These are phyloP conservation scores for Actinomortierella wolfii DNA, from an alignment of 371 early-diverging fungal species.

Conservation along the genomic window DNA sequence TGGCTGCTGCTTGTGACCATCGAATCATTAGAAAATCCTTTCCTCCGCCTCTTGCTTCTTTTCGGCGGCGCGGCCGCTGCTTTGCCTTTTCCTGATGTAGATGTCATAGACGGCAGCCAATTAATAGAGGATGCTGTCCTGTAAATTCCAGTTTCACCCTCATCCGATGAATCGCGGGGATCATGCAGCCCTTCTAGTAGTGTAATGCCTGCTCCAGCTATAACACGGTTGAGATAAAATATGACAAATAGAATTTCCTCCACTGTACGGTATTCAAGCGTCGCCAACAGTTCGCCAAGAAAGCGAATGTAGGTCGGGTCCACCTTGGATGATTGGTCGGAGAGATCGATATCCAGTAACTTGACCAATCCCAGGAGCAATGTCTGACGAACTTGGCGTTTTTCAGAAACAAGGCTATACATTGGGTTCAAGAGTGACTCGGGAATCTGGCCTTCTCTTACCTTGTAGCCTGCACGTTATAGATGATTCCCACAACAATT, in stretches of 20 bases:
- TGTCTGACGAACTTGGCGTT: slow-evolving; percentile 70
- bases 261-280: slow-evolving; percentile 70
- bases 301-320: slow-evolving; percentile 72
- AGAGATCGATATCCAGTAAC: slow-evolving; percentile 65
- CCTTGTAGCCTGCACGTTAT: slow-evolving; percentile 50
- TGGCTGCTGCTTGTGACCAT: no score
- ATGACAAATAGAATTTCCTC: slow-evolving; percentile 83
- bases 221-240: slow-evolving; percentile 67
- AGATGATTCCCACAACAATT: slow-evolving; percentile 12
- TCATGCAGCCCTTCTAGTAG: slow-evolving; percentile 49
- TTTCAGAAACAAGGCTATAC: slow-evolving; percentile 71
- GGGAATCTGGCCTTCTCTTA: slow-evolving; percentile 51
- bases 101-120: no score
- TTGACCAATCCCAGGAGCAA: slow-evolving; percentile 73
- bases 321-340: slow-evolving; percentile 29
- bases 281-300: slow-evolving; percentile 79
- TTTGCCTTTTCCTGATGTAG: no score
- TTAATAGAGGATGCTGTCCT: no score
- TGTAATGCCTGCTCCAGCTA: slow-evolving; percentile 72
- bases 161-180: no score
- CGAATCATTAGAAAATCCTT: no score
- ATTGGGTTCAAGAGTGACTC: slow-evolving; percentile 69
- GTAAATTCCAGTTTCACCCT: no score
- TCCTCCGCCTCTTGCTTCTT: no score
- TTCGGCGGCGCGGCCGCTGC: no score